Evolutionary conservation across 1,284 basidiomycete genomes (phyloP), one percentile per base, ranked within the genome.

Genomic region (Leccinum fallax): DNA sequence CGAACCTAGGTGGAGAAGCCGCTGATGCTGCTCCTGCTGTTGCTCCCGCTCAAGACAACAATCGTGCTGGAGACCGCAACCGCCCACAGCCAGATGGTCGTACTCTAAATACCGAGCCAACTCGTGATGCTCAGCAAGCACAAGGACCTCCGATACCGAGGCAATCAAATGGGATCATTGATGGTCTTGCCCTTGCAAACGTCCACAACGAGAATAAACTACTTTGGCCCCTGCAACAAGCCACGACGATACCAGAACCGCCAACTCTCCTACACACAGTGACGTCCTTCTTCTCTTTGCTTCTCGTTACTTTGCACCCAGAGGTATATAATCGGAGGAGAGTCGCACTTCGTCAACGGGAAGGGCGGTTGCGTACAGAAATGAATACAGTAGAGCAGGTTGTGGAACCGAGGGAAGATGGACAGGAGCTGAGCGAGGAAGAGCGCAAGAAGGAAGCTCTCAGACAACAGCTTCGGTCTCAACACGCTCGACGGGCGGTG

Each of bases 291-390:
- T 63, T 85, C 21, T 73, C 77, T 21, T 73, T 93, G 55, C 76
- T 92, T 54, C 53, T 87, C 52, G 76, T 84, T 26, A 90, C 90
- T 26, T 72, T 90, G 38, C 85, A 90, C 71, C 90, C 90, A 5
- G 90, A 89, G 30, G 78, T 91, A 49, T 92, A 91, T 86, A 86
- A 92, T 66, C 83, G 86, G 61, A 80, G 90, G 65, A 79, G 90
- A 53, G 75, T 71, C 21, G 81, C 81, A 11, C 79, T 93, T 67
- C 78, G 85, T 68, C 80, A 80, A 63, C 77, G 90, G 48, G 90
- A 93, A 75, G 87, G 88, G 4, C 79, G 82, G 36, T 73, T 93
- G 24, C 80, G 89, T 65, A 88, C 85, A 28, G 90, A 92, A 74
- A 84, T 83, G 61, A 84, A 82, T 64, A 77, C 80, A 21, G 78